phyloP scores from a whole-genome alignment of 1,139 yeast genomes.

The Geotrichum candidum region DNA sequence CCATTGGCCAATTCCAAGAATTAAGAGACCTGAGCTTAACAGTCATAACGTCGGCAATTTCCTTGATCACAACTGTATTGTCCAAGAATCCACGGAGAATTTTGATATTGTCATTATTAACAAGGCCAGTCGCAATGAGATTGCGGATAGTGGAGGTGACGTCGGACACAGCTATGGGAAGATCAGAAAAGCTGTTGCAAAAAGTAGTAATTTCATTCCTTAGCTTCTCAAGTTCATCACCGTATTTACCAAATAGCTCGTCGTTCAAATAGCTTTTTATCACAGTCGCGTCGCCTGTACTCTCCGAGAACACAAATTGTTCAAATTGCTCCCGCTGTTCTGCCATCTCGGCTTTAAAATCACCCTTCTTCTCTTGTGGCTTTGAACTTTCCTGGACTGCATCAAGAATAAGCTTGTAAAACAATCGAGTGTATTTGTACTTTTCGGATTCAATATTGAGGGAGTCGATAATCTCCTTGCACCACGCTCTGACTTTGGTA shows the following conservation, averaged over 20 bases:
- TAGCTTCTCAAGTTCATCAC: slow-evolving; percentile 10
- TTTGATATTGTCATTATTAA: slow-evolving; percentile 12
- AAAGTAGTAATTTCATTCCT: slow-evolving; percentile 9
- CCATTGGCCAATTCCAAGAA: slow-evolving; percentile 21
- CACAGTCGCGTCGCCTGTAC: slow-evolving; percentile 3
- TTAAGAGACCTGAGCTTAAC: slow-evolving; percentile 18
- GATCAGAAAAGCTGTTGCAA: slow-evolving; percentile 1
- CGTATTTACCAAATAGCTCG: slow-evolving; percentile 12
- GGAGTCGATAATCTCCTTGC: slow-evolving; percentile 6
- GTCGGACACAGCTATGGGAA: background rate
- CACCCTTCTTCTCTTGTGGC: background rate
- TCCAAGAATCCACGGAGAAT: slow-evolving; percentile 15
- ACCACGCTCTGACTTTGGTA: slow-evolving; percentile 8
- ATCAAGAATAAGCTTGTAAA: slow-evolving; percentile 19
- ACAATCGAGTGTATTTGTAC: slow-evolving; percentile 19
- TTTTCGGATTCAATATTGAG: slow-evolving; percentile 13
- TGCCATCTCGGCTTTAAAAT: slow-evolving; percentile 15
- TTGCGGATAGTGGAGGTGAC: slow-evolving; percentile 1
- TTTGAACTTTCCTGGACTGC: slow-evolving; percentile 10
- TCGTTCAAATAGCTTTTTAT: slow-evolving; percentile 17
- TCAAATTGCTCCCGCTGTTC: slow-evolving; percentile 20
- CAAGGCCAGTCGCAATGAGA: slow-evolving; percentile 11
- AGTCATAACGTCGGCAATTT: slow-evolving; percentile 20
- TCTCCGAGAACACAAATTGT: slow-evolving; percentile 17
- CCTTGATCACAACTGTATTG: slow-evolving; percentile 15